Evolutionary conservation across 768 basidiomycete genomes (phyloP).

Genomic region (Calocybe gangraenosa): DNA sequence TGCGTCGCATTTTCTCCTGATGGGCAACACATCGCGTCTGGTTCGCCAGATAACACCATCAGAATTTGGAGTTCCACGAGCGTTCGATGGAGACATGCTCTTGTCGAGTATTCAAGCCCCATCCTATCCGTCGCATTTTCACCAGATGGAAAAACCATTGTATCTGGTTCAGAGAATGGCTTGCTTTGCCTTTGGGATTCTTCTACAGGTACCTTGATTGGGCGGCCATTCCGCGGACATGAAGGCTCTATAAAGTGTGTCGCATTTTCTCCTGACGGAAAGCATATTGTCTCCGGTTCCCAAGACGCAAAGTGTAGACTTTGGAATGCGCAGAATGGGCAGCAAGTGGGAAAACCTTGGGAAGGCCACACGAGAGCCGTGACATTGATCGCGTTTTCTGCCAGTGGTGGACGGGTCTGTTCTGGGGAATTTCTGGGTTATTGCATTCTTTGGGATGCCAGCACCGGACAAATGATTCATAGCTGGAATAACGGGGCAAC

Average conservation of each 20-base stretch:
- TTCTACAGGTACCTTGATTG: background rate
- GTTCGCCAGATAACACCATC: too few species aligned
- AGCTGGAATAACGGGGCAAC: background rate
- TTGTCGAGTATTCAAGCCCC: too few species aligned
- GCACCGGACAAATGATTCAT: background rate
- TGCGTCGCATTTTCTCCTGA: too few species aligned
- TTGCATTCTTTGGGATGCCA: conserved; percentile 1
- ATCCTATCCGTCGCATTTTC: background rate
- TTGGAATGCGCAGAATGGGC: conserved; percentile 15
- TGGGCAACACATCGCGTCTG: too few species aligned
- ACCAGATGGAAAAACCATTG: too few species aligned
- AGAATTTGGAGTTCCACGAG: too few species aligned
- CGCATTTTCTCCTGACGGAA: conserved; percentile 16
- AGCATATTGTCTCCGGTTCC: conserved; percentile 13
- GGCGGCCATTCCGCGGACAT: background rate
- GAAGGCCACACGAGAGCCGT: conserved; percentile 6
- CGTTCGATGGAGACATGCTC: too few species aligned
- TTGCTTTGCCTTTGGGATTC: background rate
- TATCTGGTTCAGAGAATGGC: too few species aligned
- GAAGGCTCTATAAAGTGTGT: background rate
- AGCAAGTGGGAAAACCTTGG: conserved; percentile 1
- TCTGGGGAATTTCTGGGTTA: background rate
- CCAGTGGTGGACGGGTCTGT: too few species aligned
- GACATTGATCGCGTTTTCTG: too few species aligned
- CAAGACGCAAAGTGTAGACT: conserved; percentile 8